Evolutionary conservation across 441 rosid genomes (phyloP), one percentile per base, ranked within the genome.

Genomic region (Pelargonium citronellum): DNA sequence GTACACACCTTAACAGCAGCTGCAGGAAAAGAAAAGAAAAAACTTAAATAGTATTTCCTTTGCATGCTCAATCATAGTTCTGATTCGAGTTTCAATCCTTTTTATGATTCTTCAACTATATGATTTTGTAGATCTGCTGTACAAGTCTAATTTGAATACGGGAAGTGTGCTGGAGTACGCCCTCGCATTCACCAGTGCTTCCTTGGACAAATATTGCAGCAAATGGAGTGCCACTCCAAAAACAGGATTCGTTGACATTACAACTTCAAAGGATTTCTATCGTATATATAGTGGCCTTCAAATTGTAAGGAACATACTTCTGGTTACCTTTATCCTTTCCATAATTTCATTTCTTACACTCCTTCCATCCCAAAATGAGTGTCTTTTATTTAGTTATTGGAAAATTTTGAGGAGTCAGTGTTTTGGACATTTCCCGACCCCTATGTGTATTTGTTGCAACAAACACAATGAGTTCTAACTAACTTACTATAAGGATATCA

Each of bases 191-290:
- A 91, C 99, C 1, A 92, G 95, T 76, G 98, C 98, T 0, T 90
- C 98, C 0, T 83, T 95, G 71, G 98, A 95, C 80, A 95, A 95
- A 79, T 95, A 85, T 72, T 92, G 98, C 77, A 82, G 86, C 65
- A 95, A 92, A 84, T 95, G 98, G 98, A 91, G 97, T 85, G 89
- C 87, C 63, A 84, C 92, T 76, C 98, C 99, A 19, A 95, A 92
- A 85, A 91, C 97, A 2, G 98, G 99, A 64, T 92, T 95, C 79
- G 73, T 95, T 70, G 98, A 95, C 82, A 92, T 95, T 58, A 89
- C 95, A 71, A 92, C 97, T 76, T 92, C 98, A 51, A 95, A 87
- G 84, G 98, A 92, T 71, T 92, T 92, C 81, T 89, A 91, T 71
- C 96, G 97, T 44, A 89, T 92, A 74, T 95, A 88, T 71, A 91